phyloP scores from a whole-genome alignment of 208 protist species.

The Acanthamoeba sp. region DNA sequence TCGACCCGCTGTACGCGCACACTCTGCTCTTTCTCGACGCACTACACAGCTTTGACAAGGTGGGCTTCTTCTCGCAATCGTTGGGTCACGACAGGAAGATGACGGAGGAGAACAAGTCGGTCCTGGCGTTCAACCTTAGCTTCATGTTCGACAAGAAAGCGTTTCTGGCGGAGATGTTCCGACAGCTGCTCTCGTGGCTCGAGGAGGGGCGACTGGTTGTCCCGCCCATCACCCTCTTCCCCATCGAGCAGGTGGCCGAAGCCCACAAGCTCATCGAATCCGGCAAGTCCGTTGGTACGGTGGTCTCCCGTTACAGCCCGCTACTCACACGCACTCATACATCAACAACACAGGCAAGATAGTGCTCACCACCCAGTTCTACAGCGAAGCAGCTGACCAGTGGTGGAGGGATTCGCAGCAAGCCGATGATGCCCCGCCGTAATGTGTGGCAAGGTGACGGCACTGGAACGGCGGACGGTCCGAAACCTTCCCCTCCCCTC shows the following conservation, averaged over 20 bases:
- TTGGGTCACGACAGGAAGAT: constrained; percentile 28
- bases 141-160: constrained; percentile 62
- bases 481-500: too few species aligned
- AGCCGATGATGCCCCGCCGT: too few species aligned
- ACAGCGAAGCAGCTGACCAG: neutral
- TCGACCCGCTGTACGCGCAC: neutral
- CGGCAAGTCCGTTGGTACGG: neutral
- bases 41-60: too few species aligned
- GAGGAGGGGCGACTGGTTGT: neutral
- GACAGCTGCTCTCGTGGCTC: neutral
- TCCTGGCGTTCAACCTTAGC: constrained; percentile 56
- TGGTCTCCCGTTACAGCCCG: neutral
- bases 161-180: constrained; percentile 11
- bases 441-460: too few species aligned
- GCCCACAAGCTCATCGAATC: constrained; percentile 63
- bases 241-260: neutral
- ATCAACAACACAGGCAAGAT: neutral
- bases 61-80: too few species aligned
- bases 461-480: too few species aligned
- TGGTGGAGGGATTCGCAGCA: neutral
- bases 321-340: too few species aligned
- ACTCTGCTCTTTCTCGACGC: neutral
- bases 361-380: neutral
- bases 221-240: constrained; percentile 4
- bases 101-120: constrained; percentile 26